Conservation (phyloP, 148 eudicot species). For the Camellia lanceoleosa region DNA sequence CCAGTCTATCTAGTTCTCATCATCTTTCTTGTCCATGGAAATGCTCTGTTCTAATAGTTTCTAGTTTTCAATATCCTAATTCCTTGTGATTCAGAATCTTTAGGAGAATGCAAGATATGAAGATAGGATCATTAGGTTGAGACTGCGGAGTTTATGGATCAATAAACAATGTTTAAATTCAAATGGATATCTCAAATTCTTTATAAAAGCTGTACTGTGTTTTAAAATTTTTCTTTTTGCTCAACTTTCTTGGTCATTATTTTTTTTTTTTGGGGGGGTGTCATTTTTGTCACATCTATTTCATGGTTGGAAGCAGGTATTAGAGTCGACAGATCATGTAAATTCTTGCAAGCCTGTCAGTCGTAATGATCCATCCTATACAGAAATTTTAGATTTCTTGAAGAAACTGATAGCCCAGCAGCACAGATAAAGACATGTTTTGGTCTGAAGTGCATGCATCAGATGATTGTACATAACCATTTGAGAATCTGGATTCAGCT, state of each 20-base stretch:
- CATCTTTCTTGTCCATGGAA: not conserved
- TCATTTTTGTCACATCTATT: not conserved
- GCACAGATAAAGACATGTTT: constrained; percentile 13
- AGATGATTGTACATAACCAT: constrained; percentile 16
- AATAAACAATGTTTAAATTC: not conserved
- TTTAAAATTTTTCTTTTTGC: too few relatives aligned
- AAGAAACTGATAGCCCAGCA: constrained; percentile 61
- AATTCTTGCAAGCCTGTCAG: constrained; percentile 94
- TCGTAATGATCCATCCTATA: constrained; percentile 81
- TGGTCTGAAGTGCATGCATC: not conserved
- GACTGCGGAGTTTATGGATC: not conserved
- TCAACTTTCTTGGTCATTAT: not conserved
- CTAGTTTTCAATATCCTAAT: not conserved
- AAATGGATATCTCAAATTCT: not conserved
- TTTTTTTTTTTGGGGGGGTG: not conserved
- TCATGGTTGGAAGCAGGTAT: constrained; percentile 48
- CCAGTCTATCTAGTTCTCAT: not conserved
- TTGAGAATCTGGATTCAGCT: not conserved
- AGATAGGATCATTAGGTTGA: not conserved
- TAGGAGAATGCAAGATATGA: constrained; percentile 6
- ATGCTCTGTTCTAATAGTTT: not conserved
- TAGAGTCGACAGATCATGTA: constrained; percentile 97
- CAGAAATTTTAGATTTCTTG: constrained; percentile 69
- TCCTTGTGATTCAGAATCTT: not conserved
- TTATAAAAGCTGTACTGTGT: not conserved